Conservation (phyloP, 306 rosid species). For the Medicago truncatula region MtrunA17r5.0-ANR NC_053042.1:10682501-10683000, state of each 20-base stretch:
- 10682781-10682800: conserved; percentile 28
- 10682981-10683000: too few species aligned
- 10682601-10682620: not conserved
- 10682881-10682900: not conserved
- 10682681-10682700: conserved; percentile 16
- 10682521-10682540: not conserved
- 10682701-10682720: conserved; percentile 17
- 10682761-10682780: conserved; percentile 38
- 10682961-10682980: too few species aligned
- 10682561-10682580: not conserved
- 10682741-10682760: conserved; percentile 3
- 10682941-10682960: not conserved
- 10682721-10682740: conserved; percentile 44
- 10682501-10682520: not conserved
- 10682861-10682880: not conserved
- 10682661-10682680: not conserved
- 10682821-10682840: conserved; percentile 20
- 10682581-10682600: not conserved
- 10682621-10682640: conserved; percentile 20
- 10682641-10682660: conserved; percentile 31
- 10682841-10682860: not conserved
- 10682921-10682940: not conserved
- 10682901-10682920: not conserved
- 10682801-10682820: conserved; percentile 9
- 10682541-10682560: not conserved